These are phyloP conservation scores for Thermochaetoides thermophila DNA, from an alignment of 495 filamentous ascomycete genomes.

Conservation along the genomic window DNA sequence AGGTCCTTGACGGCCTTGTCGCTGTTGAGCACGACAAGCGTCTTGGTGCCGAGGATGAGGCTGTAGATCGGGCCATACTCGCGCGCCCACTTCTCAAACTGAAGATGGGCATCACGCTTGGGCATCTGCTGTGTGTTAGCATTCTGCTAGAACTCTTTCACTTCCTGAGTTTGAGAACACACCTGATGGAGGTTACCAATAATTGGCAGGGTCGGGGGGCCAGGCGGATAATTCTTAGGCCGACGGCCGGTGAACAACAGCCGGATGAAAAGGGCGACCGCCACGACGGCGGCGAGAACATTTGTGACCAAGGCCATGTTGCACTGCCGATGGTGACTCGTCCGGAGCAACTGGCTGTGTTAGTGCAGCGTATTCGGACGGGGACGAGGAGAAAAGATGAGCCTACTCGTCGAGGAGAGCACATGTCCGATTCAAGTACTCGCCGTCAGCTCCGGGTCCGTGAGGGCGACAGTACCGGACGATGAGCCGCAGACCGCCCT, in stretches of 20 bases:
- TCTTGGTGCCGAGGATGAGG: conserved; percentile 26
- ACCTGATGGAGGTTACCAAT: conserved; percentile 23
- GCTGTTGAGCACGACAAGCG: conserved; percentile 19
- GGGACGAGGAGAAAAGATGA: too few species aligned
- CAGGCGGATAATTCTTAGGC: conserved; percentile 20
- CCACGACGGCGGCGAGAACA: conserved; percentile 12
- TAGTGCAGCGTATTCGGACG: too few species aligned
- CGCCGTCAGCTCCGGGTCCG: too few species aligned
- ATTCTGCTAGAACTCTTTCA: too few species aligned
- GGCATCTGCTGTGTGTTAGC: conserved; percentile 11
- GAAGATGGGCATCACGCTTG: conserved; percentile 17
- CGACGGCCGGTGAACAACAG: conserved; percentile 15
- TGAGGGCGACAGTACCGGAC: too few species aligned
- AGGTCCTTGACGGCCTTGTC: conserved; percentile 26
- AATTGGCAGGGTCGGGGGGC: conserved; percentile 21
- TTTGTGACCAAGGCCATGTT: conserved; percentile 11
- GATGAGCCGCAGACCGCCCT: too few species aligned
- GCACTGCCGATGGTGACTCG: too few species aligned
- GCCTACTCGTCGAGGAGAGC: too few species aligned
- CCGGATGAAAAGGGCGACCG: conserved; percentile 13
- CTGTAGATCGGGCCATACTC: conserved; percentile 27
- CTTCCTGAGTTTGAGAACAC: background rate
- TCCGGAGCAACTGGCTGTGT: too few species aligned
- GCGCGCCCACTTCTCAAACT: conserved; percentile 25
- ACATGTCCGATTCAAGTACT: too few species aligned